These are phyloP conservation scores for Amniculicola lignicola DNA, from an alignment of 495 filamentous ascomycete genomes.

Conservation along the genomic window DNA sequence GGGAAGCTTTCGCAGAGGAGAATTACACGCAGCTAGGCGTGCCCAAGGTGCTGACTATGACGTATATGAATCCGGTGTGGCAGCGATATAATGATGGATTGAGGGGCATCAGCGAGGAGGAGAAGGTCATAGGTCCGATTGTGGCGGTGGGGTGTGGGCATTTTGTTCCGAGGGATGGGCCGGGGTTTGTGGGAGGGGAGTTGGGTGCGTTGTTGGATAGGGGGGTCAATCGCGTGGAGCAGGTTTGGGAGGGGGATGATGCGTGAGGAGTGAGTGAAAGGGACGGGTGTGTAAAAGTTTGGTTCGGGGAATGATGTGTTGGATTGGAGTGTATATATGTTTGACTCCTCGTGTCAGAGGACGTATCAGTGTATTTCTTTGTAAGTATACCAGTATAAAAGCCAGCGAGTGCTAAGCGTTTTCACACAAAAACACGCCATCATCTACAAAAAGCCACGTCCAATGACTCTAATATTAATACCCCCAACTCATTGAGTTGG, in stretches of 20 bases:
- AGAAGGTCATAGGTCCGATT: conserved; percentile 47
- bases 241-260: conserved; percentile 16
- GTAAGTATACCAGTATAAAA: too few species aligned
- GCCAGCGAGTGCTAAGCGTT: too few species aligned
- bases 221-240: conserved; percentile 16
- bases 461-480: too few species aligned
- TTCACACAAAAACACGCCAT: too few species aligned
- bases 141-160: conserved; percentile 57
- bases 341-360: too few species aligned
- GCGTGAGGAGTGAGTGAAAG: not conserved
- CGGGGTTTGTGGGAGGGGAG: conserved; percentile 53
- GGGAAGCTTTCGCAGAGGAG: conserved; percentile 55
- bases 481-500: too few species aligned
- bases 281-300: not conserved
- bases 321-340: too few species aligned
- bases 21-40: conserved; percentile 36
- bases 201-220: conserved; percentile 36
- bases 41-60: conserved; percentile 47
- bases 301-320: too few species aligned
- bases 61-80: conserved; percentile 57
- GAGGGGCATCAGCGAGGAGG: conserved; percentile 44
- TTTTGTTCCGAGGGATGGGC: conserved; percentile 62
- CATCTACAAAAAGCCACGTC: too few species aligned
- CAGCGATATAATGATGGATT: conserved; percentile 56
- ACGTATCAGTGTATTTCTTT: too few species aligned